These are phyloP conservation scores for Cystofilobasidium macerans DNA, from an alignment of 768 basidiomycete genomes.

Conservation along the genomic window DNA sequence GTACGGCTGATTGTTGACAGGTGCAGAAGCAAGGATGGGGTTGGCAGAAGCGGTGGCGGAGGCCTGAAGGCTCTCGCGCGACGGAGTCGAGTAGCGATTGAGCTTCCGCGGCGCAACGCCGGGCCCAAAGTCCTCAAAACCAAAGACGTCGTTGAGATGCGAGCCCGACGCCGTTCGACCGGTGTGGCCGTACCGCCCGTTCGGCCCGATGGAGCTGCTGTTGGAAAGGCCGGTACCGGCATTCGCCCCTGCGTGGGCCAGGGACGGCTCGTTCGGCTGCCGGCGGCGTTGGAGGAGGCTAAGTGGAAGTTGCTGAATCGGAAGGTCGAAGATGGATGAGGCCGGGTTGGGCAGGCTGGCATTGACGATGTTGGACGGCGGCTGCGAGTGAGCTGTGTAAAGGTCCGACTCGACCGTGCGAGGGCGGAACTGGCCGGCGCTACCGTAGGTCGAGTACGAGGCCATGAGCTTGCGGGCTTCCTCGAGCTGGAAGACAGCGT, in stretches of 20 bases:
- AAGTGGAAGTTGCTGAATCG: constrained; percentile 18
- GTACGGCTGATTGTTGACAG: neutral
- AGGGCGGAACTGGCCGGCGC: constrained; percentile 9
- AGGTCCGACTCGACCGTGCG: constrained; percentile 21
- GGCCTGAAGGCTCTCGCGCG: constrained; percentile 8
- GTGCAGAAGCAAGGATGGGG: neutral
- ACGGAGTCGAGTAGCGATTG: neutral
- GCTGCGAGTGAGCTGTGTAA: constrained; percentile 5
- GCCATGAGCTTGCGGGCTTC: neutral
- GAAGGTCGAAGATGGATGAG: constrained; percentile 18
- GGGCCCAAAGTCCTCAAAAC: constrained; percentile 39
- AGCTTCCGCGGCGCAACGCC: constrained; percentile 18
- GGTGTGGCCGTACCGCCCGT: neutral
- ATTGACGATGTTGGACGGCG: constrained; percentile 8
- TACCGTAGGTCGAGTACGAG: neutral
- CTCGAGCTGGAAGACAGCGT: constrained; percentile 33
- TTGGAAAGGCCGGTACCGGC: neutral
- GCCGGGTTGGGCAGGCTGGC: constrained; percentile 1
- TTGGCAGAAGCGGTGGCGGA: neutral
- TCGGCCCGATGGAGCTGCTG: neutral
- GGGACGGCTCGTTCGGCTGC: constrained; percentile 9
- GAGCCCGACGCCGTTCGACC: constrained; percentile 11
- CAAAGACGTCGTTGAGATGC: constrained; percentile 32
- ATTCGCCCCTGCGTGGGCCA: no score
- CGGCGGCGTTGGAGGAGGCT: constrained; percentile 16